Conservation (phyloP, 345 rosid species). For the Physaria fendleri region DNA sequence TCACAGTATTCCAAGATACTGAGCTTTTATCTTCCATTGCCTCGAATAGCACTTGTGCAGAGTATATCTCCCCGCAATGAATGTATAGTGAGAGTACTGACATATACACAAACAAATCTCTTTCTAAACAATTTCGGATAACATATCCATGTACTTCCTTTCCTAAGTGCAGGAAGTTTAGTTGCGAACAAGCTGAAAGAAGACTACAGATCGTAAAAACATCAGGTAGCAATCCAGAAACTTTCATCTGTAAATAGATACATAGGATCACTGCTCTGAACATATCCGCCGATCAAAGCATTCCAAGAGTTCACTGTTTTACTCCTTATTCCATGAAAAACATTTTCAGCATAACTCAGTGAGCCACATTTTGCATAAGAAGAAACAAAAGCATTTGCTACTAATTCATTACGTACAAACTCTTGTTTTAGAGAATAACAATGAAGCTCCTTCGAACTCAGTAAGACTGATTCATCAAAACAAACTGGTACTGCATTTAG, state of each 20-base stretch:
- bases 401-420: slow-evolving; percentile 37
- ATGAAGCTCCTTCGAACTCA: slow-evolving; percentile 56
- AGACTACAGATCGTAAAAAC: slow-evolving; percentile 47
- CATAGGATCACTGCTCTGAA: slow-evolving; percentile 47
- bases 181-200: slow-evolving; percentile 46
- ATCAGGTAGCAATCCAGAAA: slow-evolving; percentile 43
- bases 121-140: slow-evolving; percentile 42
- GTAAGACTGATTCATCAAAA: slow-evolving; percentile 31
- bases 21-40: slow-evolving; percentile 37
- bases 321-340: slow-evolving; percentile 32
- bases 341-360: slow-evolving; percentile 33
- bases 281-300: slow-evolving; percentile 51
- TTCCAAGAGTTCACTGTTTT: slow-evolving; percentile 66
- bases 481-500: slow-evolving; percentile 44
- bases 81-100: slow-evolving; percentile 56
- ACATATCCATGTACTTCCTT: slow-evolving; percentile 50
- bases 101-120: slow-evolving; percentile 35
- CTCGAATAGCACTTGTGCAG: slow-evolving; percentile 42
- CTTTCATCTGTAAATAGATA: slow-evolving; percentile 38
- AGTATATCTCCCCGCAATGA: slow-evolving; percentile 37
- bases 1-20: slow-evolving; percentile 63
- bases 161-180: slow-evolving; percentile 38
- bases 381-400: slow-evolving; percentile 51
- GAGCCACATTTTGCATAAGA: slow-evolving; percentile 54
- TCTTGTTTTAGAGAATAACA: slow-evolving; percentile 45